Percentiles rank a stretch among this genome's conserved stretches.
Conservation (phyloP, 148 eudicot genomes). For the Beta vulgaris region DNA sequence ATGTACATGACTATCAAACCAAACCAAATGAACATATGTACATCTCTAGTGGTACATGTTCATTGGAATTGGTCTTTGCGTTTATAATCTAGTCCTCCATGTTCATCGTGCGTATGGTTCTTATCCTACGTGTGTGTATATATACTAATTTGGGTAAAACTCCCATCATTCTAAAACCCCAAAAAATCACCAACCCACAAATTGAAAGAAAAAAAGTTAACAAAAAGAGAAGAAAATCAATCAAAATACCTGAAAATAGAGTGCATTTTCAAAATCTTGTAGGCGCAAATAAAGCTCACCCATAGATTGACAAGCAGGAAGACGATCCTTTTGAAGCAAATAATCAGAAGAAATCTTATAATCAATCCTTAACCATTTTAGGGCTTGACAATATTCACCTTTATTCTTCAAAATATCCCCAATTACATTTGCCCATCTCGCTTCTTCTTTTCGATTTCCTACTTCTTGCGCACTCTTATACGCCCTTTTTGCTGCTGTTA, state of each 20-base stretch:
- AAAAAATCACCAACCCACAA: not conserved
- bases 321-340: slow-evolving; percentile 67
- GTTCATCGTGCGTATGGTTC: too few species aligned
- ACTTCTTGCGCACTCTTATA: slow-evolving; percentile 49
- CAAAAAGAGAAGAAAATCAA: not conserved
- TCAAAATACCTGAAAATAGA: slow-evolving; percentile 57
- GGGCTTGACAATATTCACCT: slow-evolving; percentile 81
- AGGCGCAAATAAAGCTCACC: slow-evolving; percentile 84
- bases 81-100: too few species aligned
- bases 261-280: slow-evolving; percentile 51
- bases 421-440: slow-evolving; percentile 92
- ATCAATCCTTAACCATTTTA: slow-evolving; percentile 73
- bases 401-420: slow-evolving; percentile 71
- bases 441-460: slow-evolving; percentile 80
- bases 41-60: too few species aligned
- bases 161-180: not conserved
- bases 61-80: too few species aligned
- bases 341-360: slow-evolving; percentile 53
- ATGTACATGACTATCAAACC: too few species aligned
- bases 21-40: too few species aligned
- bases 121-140: too few species aligned
- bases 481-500: slow-evolving; percentile 54
- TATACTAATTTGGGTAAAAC: too few species aligned
- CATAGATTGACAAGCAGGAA: slow-evolving; percentile 85
- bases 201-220: not conserved